Evolutionary conservation across 2,329 filamentous ascomycete genomes (phyloP).

Genomic region (Bimuria novae-zelandiae): DNA sequence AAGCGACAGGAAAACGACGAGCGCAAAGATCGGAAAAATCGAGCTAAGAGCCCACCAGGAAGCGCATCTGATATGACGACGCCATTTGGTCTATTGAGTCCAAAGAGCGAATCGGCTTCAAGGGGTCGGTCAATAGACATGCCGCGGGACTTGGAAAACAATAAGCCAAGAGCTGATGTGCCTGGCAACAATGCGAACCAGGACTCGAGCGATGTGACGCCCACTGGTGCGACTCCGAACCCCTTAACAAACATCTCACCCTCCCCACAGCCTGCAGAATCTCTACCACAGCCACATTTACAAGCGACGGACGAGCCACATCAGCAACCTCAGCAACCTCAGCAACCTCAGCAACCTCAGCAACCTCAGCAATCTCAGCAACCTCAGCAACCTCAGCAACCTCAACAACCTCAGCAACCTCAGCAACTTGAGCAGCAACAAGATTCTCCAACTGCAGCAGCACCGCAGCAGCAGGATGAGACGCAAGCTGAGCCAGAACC

Average conservation of each 20-base stretch:
- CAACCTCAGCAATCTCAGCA: too few species aligned
- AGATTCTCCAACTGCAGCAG: background rate
- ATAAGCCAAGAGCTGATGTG: slow-evolving; percentile 31
- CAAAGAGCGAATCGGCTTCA: slow-evolving; percentile 20
- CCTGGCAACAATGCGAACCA: slow-evolving; percentile 25
- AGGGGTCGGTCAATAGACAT: slow-evolving; percentile 37
- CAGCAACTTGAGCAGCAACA: background rate
- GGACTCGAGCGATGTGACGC: slow-evolving; percentile 25
- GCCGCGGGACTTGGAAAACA: slow-evolving; percentile 19
- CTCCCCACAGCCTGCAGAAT: background rate
- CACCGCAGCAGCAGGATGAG: background rate
- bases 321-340: background rate
- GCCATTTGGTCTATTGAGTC: slow-evolving; percentile 25
- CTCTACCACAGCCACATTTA: background rate
- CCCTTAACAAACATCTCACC: slow-evolving; percentile 7
- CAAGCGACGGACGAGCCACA: background rate
- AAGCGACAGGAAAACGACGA: slow-evolving; percentile 64
- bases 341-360: too few species aligned
- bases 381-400: too few species aligned
- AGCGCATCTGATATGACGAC: slow-evolving; percentile 27
- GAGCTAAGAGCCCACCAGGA: slow-evolving; percentile 57
- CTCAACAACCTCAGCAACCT: background rate
- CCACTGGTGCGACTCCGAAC: slow-evolving; percentile 23
- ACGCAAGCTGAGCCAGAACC: background rate
- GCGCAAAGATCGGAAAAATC: slow-evolving; percentile 57